These are phyloP conservation scores for Ilyonectria sp. DNA, from an alignment of 2,329 filamentous ascomycete genomes.

Conservation along the genomic window DNA sequence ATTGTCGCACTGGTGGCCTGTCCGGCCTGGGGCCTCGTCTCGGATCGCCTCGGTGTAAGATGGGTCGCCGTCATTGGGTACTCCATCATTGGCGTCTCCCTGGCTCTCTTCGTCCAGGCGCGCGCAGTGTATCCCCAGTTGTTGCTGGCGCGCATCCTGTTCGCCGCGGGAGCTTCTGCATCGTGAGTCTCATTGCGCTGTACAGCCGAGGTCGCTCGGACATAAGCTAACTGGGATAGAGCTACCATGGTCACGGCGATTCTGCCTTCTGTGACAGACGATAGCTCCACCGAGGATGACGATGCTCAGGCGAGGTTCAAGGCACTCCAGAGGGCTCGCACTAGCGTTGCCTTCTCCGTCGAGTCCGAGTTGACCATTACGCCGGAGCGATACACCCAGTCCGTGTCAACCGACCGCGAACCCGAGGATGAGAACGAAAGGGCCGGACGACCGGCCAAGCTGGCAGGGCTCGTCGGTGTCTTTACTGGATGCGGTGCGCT, in stretches of 20 bases:
- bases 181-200: slow-evolving; percentile 67
- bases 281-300: slow-evolving; percentile 53
- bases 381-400: slow-evolving; percentile 69
- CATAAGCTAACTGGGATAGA: slow-evolving; percentile 52
- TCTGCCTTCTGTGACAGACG: slow-evolving; percentile 79
- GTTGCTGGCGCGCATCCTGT: slow-evolving; percentile 85
- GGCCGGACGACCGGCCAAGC: slow-evolving; percentile 66
- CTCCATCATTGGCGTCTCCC: slow-evolving; percentile 80
- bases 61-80: slow-evolving; percentile 85
- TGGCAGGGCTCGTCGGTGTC: slow-evolving; percentile 92
- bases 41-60: slow-evolving; percentile 83
- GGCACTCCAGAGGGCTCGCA: slow-evolving; percentile 60
- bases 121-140: slow-evolving; percentile 91
- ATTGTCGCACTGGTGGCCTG: slow-evolving; percentile 85
- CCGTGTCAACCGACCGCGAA: slow-evolving; percentile 50
- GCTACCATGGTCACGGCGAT: slow-evolving; percentile 98
- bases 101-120: slow-evolving; percentile 88
- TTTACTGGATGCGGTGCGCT: slow-evolving; percentile 95
- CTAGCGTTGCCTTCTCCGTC: slow-evolving; percentile 76
- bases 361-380: slow-evolving; percentile 84
- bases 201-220: slow-evolving; percentile 4
- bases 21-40: slow-evolving; percentile 83
- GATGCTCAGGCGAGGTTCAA: slow-evolving; percentile 50
- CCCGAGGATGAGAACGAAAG: slow-evolving; percentile 43
- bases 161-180: slow-evolving; percentile 93